These are phyloP conservation scores for Rosa multiflora DNA, from an alignment of 306 rosid genomes.

Conservation along the genomic window DNA sequence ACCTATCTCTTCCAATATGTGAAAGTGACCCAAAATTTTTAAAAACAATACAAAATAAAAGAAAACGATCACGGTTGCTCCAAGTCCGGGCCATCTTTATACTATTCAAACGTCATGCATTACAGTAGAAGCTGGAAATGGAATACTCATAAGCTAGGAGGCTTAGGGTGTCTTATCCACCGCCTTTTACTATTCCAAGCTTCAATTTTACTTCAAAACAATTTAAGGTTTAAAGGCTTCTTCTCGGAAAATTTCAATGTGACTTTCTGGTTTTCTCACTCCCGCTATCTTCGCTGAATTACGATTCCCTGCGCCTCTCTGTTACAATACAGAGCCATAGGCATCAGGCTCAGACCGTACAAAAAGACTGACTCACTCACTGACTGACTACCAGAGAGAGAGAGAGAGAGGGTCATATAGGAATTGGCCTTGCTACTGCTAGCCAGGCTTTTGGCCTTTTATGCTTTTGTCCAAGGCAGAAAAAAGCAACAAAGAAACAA, in stretches of 20 bases:
- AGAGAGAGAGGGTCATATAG: constrained; percentile 1
- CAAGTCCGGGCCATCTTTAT: background rate
- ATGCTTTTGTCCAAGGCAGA: constrained; percentile 45
- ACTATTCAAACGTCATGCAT: background rate
- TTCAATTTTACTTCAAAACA: background rate
- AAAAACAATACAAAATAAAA: background rate
- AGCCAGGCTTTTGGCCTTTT: constrained; percentile 40
- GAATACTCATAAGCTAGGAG: background rate
- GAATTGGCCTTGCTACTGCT: constrained; percentile 29
- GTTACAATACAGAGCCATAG: constrained; percentile 9
- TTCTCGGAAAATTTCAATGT: constrained; percentile 1
- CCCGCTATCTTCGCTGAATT: constrained; percentile 48
- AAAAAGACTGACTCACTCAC: background rate
- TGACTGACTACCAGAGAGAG: background rate
- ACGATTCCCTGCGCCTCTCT: constrained; percentile 31
- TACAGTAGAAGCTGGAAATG: background rate
- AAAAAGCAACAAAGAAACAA: constrained; percentile 9
- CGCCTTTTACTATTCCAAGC: background rate
- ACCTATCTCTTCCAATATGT: background rate
- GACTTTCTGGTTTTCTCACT: constrained; percentile 26
- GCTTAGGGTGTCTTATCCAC: constrained; percentile 3
- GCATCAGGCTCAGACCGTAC: constrained; percentile 8
- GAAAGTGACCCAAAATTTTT: background rate
- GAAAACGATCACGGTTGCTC: background rate
- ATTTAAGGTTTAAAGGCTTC: background rate